Conservation (phyloP, 306 rosid genomes). For the Prunus padus region DNA sequence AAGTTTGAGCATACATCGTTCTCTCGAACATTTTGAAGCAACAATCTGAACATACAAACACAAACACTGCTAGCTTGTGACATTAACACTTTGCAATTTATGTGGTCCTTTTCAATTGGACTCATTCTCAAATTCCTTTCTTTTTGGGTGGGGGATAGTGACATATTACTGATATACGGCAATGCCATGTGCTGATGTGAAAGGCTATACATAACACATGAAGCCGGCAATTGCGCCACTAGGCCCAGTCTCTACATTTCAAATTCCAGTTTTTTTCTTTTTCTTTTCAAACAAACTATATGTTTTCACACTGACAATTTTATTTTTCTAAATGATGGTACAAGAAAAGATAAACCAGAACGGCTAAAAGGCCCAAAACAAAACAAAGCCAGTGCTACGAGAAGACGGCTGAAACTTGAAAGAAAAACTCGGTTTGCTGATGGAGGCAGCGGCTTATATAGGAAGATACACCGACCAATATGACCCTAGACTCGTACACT, state of each 20-base stretch:
- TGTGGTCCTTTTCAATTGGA: neutral
- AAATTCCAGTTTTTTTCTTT: no score
- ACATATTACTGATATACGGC: neutral
- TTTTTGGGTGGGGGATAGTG: no score
- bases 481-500: neutral
- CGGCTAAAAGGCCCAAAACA: neutral
- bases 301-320: neutral
- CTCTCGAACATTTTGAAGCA: neutral
- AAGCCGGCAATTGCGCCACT: slow-evolving; percentile 24
- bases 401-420: neutral
- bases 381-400: neutral
- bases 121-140: neutral
- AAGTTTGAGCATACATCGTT: no score
- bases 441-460: neutral
- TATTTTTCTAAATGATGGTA: neutral
- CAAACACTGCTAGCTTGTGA: neutral
- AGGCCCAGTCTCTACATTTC: neutral
- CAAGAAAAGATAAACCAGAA: neutral
- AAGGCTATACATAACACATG: neutral
- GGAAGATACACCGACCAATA: neutral
- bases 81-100: neutral
- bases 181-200: slow-evolving; percentile 8
- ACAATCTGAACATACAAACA: neutral
- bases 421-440: neutral
- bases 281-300: no score